phyloP scores from a whole-genome alignment of 2,329 filamentous ascomycete genomes.

The Fusarium nisikadoi region DNA sequence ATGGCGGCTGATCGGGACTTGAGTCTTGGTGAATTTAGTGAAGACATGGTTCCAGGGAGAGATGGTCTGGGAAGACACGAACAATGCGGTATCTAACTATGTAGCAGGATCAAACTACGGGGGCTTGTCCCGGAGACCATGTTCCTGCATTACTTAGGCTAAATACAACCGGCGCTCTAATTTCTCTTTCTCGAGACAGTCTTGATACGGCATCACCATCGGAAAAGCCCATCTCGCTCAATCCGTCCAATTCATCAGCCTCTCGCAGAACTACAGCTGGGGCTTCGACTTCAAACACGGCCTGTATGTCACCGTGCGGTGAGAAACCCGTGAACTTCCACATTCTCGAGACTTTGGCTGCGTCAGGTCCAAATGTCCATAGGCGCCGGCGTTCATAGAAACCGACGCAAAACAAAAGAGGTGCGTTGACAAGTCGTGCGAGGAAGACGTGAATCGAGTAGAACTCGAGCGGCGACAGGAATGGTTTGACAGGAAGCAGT shows the following conservation, averaged over 20 bases:
- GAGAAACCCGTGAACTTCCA: slow-evolving; percentile 59
- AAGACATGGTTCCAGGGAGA: neutral
- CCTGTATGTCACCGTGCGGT: slow-evolving; percentile 68
- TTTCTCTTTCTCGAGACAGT: slow-evolving; percentile 8
- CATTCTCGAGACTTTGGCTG: neutral
- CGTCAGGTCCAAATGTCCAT: neutral
- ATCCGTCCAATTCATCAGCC: slow-evolving; percentile 12
- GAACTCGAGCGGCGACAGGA: slow-evolving; percentile 70
- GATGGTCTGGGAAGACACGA: neutral
- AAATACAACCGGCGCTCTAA: slow-evolving; percentile 1
- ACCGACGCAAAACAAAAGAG: slow-evolving; percentile 68
- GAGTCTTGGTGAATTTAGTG: neutral
- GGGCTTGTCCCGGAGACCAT: neutral
- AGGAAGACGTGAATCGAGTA: slow-evolving; percentile 75
- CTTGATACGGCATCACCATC: slow-evolving; percentile 14
- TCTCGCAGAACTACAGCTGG: slow-evolving; percentile 45
- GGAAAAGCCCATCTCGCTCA: slow-evolving; percentile 24
- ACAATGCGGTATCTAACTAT: fast-evolving
- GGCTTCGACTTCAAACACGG: slow-evolving; percentile 69
- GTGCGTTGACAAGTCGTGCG: slow-evolving; percentile 70
- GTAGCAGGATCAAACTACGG: neutral
- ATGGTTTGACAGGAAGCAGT: slow-evolving; percentile 71
- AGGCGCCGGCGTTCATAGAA: slow-evolving; percentile 62
- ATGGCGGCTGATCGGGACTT: neutral
- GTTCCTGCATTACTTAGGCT: slow-evolving; percentile 1